Evolutionary conservation across 202 grass and related monocot species (phyloP), one percentile per base, ranked within the genome.

Genomic region (Zoysia matrella): DNA sequence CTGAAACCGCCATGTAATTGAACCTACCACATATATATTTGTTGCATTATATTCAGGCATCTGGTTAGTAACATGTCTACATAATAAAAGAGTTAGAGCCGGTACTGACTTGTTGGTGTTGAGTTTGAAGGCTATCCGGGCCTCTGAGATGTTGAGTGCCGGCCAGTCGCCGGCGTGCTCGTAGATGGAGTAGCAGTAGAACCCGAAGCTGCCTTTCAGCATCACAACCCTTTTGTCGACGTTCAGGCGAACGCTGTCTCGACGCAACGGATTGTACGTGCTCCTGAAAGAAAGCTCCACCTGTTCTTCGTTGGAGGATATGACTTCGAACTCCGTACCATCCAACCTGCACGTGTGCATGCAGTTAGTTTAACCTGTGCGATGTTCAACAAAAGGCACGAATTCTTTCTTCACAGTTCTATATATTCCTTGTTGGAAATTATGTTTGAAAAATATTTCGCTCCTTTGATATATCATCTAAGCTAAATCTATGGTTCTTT

Each of bases 81-180:
- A 36, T 36, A 36, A 36, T 36, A 36, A 36, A 36, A 36, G 30
- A 36, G 30, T 36, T 36, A 36, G 30, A 36, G 30, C 30, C 30
- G 30, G 11, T n/a, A 47, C 79, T 79, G 83, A 96, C 90, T 78
- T 90, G 18, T 50, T 75, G 7, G 51, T 53, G 12, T 86, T 74
- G 22, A 94, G 90, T 61, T 94, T 92, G 90, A 97, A 97, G 66
- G 81, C 89, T 47, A 97, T 69, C 2, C 92, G 86, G 4, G 81
- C 75, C 72, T 84, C 81, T 2, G 54, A 56, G 7, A 97, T 47
- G 69, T 88, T 81, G 3, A 94, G 65, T 47, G 65, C 83, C 1
- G 92, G 90, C 78, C 74, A 83, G 5, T 72, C 66, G 0, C 71
- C 49, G 13, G 13, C 14, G 57, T 97, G 89, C 83, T 97, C 90